Evolutionary conservation across 768 basidiomycete genomes (phyloP), one percentile per base, ranked within the genome.

Genomic region (Scleroderma citrinum): DNA sequence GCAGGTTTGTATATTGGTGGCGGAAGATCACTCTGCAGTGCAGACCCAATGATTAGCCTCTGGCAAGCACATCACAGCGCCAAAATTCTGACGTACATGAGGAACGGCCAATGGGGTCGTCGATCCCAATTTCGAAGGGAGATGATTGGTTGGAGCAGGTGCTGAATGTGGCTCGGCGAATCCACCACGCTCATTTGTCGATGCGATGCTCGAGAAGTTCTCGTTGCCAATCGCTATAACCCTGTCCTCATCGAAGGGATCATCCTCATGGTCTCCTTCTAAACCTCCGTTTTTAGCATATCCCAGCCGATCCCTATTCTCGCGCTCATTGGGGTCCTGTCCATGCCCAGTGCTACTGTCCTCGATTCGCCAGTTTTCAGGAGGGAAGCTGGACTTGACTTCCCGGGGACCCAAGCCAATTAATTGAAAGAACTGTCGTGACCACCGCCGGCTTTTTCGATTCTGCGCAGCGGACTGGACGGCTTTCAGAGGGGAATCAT

Each of bases 401-500:
- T 68, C 53, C 16, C 36, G 48, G 3, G 66, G 64, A 11, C 64
- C 57, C 10, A 60, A 51, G 5, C 61, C 55, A 7, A 67, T 48
- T 21, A 58, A 0, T 46, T 56, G 38, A 59, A 62, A 64, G 60
- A 64, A 62, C 14, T 64, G 61, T 5, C 56, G 21, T 7, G 37
- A 0, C 5, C 16, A 52, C 16, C 32, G 53, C 19, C 36, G 51
- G 8, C 49, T 10, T 3, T 34, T 40, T 1, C 55, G 42, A 3
- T 46, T 51, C 2, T 49, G 55, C 4, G 59, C 44, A 1, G 44
- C 48, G 5, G 36, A 21, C 23, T 17, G 16, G 3, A 13, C 14
- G 2, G 16, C 39, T 4, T 12, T 42, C 5, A 50, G 50, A n/a
- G 65, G 59, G 26, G 50, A 54, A 36, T 55, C 47, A 20, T 46